Conservation (phyloP, 345 rosid species). For the Moringa oleifera region DNA sequence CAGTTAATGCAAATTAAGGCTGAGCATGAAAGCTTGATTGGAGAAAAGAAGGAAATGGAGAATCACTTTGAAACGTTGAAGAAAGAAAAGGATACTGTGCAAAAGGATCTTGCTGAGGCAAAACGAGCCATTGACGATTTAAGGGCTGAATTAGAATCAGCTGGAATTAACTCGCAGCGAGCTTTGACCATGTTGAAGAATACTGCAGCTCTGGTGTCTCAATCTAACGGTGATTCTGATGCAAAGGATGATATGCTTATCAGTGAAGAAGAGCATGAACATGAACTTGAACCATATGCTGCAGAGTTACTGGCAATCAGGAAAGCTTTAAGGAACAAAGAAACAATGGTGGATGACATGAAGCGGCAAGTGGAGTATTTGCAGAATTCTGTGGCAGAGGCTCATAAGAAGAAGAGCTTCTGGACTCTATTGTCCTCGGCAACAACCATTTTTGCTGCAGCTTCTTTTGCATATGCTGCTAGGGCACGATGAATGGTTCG, state of each 20-base stretch:
- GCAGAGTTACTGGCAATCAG: slow-evolving; percentile 46
- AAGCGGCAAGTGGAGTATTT: slow-evolving; percentile 46
- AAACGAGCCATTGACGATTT: slow-evolving; percentile 22
- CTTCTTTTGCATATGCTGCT: slow-evolving; percentile 51
- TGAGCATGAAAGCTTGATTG: slow-evolving; percentile 26
- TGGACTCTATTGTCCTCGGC: slow-evolving; percentile 66
- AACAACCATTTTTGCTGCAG: slow-evolving; percentile 60
- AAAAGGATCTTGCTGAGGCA: slow-evolving; percentile 40
- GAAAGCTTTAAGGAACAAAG: slow-evolving; percentile 48
- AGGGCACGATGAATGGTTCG: slow-evolving; percentile 33
- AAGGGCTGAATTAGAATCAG: slow-evolving; percentile 36
- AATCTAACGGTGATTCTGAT: slow-evolving; percentile 16
- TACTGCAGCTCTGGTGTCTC: slow-evolving; percentile 36
- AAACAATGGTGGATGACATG: slow-evolving; percentile 44
- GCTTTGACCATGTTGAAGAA: slow-evolving; percentile 46
- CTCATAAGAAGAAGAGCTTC: slow-evolving; percentile 48
- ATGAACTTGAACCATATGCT: slow-evolving; percentile 26
- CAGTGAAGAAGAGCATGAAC: slow-evolving; percentile 27
- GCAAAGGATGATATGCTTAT: slow-evolving; percentile 13
- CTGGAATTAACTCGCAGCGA: slow-evolving; percentile 26
- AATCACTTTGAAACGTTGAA: slow-evolving; percentile 1
- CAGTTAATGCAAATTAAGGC: slow-evolving; percentile 28
- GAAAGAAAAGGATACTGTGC: slow-evolving; percentile 30
- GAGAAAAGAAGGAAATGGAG: slow-evolving; percentile 32
- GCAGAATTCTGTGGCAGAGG: slow-evolving; percentile 43